Evolutionary conservation across 2,329 filamentous ascomycete genomes (phyloP).

Genomic region (Penicillium sp.): DNA sequence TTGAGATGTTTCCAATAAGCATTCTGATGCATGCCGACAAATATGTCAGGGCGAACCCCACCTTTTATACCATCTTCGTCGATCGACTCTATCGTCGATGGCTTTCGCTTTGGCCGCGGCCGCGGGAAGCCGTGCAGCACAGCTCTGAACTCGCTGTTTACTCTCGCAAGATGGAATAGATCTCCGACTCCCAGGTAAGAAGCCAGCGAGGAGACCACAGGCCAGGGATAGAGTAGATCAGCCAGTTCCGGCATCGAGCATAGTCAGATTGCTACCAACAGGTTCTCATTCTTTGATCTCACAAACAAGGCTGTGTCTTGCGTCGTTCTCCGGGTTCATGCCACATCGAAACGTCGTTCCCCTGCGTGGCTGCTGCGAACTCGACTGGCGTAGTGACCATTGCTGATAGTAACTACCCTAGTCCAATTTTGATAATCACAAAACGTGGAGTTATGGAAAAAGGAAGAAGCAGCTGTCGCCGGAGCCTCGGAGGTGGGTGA

Average conservation of each 20-base stretch:
- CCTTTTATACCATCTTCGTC: not conserved
- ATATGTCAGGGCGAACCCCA: slow-evolving; percentile 18
- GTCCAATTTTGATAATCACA: not conserved
- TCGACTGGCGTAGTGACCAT: not conserved
- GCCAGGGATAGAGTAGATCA: slow-evolving; percentile 24
- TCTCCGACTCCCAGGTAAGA: slow-evolving; percentile 23
- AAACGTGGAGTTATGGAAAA: too few species aligned
- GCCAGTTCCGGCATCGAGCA: slow-evolving; percentile 19
- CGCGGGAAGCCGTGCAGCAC: slow-evolving; percentile 26
- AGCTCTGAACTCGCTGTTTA: slow-evolving; percentile 22
- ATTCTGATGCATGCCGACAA: slow-evolving; percentile 26
- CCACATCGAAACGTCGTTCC: not conserved
- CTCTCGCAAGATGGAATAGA: slow-evolving; percentile 24
- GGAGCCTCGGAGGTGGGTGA: not conserved
- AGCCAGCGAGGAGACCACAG: slow-evolving; percentile 22
- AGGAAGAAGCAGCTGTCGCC: not conserved
- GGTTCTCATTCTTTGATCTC: not conserved
- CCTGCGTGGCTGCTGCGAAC: not conserved
- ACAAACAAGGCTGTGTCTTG: not conserved
- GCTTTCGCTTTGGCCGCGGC: not conserved
- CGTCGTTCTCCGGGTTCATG: not conserved
- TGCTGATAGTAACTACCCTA: not conserved
- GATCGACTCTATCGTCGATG: not conserved
- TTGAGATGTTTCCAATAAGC: slow-evolving; percentile 28
- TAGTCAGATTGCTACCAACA: not conserved